Conservation (phyloP, 352 stramenopile species). For the Poterioochromonas sp. region DNA sequence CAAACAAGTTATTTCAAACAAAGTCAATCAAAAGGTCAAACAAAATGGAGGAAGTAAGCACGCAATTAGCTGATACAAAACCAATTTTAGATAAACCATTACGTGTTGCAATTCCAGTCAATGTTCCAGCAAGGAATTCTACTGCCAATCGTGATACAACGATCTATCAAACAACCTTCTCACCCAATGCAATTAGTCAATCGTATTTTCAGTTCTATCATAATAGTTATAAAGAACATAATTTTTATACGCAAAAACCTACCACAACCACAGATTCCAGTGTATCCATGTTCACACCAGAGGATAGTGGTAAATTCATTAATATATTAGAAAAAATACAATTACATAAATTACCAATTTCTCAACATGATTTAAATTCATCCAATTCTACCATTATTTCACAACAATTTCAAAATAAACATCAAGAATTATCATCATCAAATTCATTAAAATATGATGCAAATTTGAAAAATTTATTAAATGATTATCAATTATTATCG, state of each 20-base stretch:
- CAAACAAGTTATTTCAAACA: too few relatives aligned
- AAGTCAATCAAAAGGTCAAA: too few relatives aligned
- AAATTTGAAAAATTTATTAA: conserved; percentile 34
- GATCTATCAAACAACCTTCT: conserved; percentile 35
- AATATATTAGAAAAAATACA: too few relatives aligned
- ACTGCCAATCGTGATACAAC: conserved; percentile 25
- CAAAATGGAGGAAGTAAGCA: conserved; percentile 37
- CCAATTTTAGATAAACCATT: conserved; percentile 40
- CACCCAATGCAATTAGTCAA: conserved; percentile 29
- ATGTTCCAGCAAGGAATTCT: conserved; percentile 23
- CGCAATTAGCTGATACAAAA: conserved; percentile 38
- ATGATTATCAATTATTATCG: conserved; percentile 34
- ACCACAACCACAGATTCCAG: background rate
- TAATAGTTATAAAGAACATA: background rate
- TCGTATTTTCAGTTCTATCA: background rate
- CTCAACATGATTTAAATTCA: too few relatives aligned
- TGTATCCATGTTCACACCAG: background rate
- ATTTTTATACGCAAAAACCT: background rate
- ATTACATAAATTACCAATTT: too few relatives aligned
- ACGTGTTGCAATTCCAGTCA: conserved; percentile 36
- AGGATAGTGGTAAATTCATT: too few relatives aligned
- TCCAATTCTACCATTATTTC: too few relatives aligned
- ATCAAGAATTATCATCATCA: background rate
- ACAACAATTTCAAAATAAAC: conserved; percentile 23
- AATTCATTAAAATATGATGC: conserved; percentile 36